Evolutionary conservation across 352 stramenopile genomes (phyloP), one percentile per base, ranked within the genome.

Genomic region (Elongisporangium undulatum): DNA sequence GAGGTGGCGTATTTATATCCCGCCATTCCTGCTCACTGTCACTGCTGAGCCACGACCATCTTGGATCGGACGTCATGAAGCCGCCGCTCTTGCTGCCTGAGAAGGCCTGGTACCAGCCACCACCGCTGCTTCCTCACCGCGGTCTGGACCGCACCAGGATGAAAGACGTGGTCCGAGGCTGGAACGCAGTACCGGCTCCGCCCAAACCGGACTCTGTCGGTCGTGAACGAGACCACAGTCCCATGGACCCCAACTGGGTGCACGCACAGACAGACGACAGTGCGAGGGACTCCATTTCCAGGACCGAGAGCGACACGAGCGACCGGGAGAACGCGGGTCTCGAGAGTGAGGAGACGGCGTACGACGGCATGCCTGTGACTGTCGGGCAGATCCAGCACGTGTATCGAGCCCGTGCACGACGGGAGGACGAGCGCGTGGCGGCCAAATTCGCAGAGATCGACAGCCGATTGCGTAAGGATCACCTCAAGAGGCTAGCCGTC

Each of bases 371-470:
- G 20, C 64, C 64, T 2, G 52, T 73, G 38, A 85, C 71, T 1
- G 77, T 83, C 8, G 70, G 58, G 6, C 74, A 83, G 49, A 70
- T 88, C 45, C 68, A 77, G 16, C 61, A 74, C 29, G 66, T 64
- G 49, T 88, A 86, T 55, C 65, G 69, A 23, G 34, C 56, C 2
- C 69, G 76, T 2, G 74, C 75, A 6, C 55, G 75, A 6, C 62
- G 57, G 23, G 61, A 82, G 53, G 75, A 88, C 29, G 55, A 23
- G 0, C 48, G 51, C 12, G 60, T 68, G 17, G 61, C 61, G 19
- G 65, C 54, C 1, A 67, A 71, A 7, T 38, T 55, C 17, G 23
- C 53, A 19, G 49, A 61, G 5, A 61, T 6, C 2, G 57, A 50
- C 34, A 58, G 45, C 1, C 51, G 50, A 22, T 67, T 61, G 13